phyloP scores from a whole-genome alignment of 495 filamentous ascomycete genomes.

The Thermothielavioides terrestris region DNA sequence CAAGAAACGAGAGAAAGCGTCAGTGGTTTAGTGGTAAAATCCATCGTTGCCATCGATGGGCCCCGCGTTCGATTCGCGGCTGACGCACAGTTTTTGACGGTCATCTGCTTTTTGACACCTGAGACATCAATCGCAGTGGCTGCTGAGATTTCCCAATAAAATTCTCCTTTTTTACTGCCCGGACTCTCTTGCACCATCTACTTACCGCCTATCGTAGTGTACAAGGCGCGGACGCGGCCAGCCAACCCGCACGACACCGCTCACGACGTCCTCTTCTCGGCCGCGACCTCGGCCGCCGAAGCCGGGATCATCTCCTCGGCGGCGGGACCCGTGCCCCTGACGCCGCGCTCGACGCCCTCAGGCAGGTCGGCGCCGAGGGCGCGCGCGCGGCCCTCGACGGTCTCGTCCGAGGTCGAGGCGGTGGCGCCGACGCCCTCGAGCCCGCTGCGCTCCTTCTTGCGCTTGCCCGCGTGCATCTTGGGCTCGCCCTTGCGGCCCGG shows the following conservation, averaged over 20 bases:
- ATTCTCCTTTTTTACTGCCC: neutral
- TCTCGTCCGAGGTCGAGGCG: constrained; percentile 13
- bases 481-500: no score
- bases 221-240: no score
- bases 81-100: constrained; percentile 18
- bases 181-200: no score
- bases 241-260: no score
- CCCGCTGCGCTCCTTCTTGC: constrained; percentile 47
- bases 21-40: constrained; percentile 45
- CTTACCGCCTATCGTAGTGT: no score
- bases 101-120: no score
- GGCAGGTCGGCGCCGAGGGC: constrained; percentile 17
- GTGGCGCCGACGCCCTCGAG: constrained; percentile 46
- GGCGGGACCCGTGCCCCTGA: neutral
- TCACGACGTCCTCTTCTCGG: constrained; percentile 22
- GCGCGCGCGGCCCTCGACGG: constrained; percentile 26
- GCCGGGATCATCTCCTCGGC: constrained; percentile 34
- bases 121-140: no score
- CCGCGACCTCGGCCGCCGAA: constrained; percentile 39
- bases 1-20: neutral
- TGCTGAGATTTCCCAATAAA: no score
- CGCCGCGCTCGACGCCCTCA: constrained; percentile 6
- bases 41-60: constrained; percentile 46
- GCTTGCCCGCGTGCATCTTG: constrained; percentile 30
- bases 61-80: constrained; percentile 44